These are phyloP conservation scores for Brettanomyces bruxellensis DNA, from an alignment of 805 yeast genomes.

Conservation along the genomic window DNA sequence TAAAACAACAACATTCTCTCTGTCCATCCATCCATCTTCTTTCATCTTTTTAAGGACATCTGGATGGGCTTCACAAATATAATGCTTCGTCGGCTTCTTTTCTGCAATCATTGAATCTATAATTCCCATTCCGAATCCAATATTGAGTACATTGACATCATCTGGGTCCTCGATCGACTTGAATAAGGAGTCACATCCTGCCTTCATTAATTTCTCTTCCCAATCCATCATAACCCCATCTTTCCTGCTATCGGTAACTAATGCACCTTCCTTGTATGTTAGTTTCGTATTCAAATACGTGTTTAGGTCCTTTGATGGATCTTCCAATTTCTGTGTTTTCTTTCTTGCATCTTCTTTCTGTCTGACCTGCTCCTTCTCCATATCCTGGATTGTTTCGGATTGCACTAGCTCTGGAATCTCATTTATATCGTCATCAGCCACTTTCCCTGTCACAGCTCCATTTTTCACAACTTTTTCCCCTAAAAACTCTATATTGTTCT, in stretches of 20 bases:
- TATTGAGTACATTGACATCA: slow-evolving; percentile 54
- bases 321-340: slow-evolving; percentile 21
- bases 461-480: slow-evolving; percentile 2
- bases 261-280: slow-evolving; percentile 57
- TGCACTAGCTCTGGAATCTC: slow-evolving; percentile 11
- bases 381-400: slow-evolving; percentile 7
- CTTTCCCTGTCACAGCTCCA: slow-evolving; percentile 4
- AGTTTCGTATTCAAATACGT: slow-evolving; percentile 59
- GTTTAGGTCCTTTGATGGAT: slow-evolving; percentile 57
- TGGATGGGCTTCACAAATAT: slow-evolving; percentile 92
- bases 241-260: slow-evolving; percentile 59
- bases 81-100: slow-evolving; percentile 55
- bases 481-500: slow-evolving; percentile 12
- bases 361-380: slow-evolving; percentile 4
- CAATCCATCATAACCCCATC: slow-evolving; percentile 99
- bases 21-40: slow-evolving; percentile 76
- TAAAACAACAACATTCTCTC: slow-evolving; percentile 59
- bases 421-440: slow-evolving; percentile 5
- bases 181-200: slow-evolving; percentile 71
- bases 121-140: slow-evolving; percentile 97
- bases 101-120: slow-evolving; percentile 72
- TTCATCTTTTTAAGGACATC: slow-evolving; percentile 67
- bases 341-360: not conserved
- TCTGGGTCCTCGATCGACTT: slow-evolving; percentile 28
- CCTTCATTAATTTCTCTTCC: slow-evolving; percentile 77